A percentile compares a stretch with the other conserved stretches of the same genome.
These are phyloP conservation scores for Fagopyrum homotropicum DNA, from an alignment of 148 eudicot genomes.

Conservation along the genomic window DNA sequence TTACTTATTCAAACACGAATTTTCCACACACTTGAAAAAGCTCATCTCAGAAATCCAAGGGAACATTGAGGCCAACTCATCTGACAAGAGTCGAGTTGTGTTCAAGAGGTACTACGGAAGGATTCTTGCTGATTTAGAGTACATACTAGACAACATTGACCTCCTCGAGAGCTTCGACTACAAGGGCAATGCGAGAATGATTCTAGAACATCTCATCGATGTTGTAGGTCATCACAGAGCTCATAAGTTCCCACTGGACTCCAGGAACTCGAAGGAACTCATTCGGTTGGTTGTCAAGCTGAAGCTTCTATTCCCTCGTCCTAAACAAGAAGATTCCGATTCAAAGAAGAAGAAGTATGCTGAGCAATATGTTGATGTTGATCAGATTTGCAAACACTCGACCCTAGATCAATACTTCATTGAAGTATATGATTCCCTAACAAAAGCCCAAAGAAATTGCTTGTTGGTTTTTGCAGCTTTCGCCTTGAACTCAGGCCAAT, in stretches of 20 bases:
- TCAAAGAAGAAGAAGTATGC: not conserved
- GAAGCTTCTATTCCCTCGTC: not conserved
- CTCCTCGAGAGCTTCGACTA: not conserved
- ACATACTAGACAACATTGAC: not conserved
- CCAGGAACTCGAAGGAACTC: not conserved
- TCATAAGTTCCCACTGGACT: not conserved
- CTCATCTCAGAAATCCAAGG: not conserved
- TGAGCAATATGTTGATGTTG: not conserved
- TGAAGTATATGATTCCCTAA: not conserved
- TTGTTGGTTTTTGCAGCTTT: not conserved
- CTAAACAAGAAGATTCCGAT: not conserved
- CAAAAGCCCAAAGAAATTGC: not conserved
- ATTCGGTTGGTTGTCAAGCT: not conserved
- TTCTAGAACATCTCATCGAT: not conserved
- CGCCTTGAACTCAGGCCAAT: not conserved
- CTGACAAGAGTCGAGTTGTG: not conserved
- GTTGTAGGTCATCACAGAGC: not conserved
- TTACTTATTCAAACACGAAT: not conserved
- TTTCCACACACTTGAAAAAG: not conserved
- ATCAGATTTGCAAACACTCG: no score
- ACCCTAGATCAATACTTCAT: not conserved
- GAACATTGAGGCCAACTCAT: not conserved
- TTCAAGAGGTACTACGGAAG: not conserved
- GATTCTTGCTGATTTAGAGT: not conserved
- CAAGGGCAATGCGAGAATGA: not conserved